A percentile compares a stretch with the other conserved stretches of the same genome.
These are phyloP conservation scores for Mortierella polycephala DNA, from an alignment of 371 early-diverging fungal species.

Conservation along the genomic window DNA sequence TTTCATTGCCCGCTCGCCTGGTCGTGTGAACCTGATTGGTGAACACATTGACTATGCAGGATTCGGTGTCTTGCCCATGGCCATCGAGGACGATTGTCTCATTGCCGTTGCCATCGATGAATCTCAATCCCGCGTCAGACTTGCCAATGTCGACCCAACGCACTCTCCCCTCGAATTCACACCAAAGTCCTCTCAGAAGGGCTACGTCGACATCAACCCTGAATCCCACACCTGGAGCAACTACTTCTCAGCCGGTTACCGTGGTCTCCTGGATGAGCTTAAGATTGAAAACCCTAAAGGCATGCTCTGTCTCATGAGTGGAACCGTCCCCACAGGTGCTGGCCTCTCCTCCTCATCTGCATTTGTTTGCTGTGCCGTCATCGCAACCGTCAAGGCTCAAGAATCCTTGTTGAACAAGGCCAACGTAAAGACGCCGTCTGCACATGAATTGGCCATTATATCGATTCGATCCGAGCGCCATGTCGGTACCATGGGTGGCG, in stretches of 20 bases:
- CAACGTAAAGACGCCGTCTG: conserved; percentile 60
- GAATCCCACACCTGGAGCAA: conserved; percentile 80
- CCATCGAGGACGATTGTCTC: conserved; percentile 88
- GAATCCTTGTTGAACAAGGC: conserved; percentile 45
- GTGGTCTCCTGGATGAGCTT: conserved; percentile 76
- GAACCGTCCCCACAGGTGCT: conserved; percentile 85
- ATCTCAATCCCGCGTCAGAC: conserved; percentile 59
- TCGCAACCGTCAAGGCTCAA: conserved; percentile 76
- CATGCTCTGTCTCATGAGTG: conserved; percentile 77
- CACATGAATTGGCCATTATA: conserved; percentile 76
- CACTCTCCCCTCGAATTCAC: conserved; percentile 71
- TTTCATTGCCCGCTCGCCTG: conserved; percentile 90
- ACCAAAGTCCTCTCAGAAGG: conserved; percentile 60
- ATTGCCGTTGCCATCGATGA: conserved; percentile 73
- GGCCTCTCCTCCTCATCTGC: conserved; percentile 91
- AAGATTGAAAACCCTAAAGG: conserved; percentile 68
- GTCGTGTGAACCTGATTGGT: conserved; percentile 93
- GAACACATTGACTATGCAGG: conserved; percentile 98
- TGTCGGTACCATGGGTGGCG: conserved; percentile 86
- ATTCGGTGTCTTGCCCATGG: conserved; percentile 96
- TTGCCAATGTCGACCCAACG: conserved; percentile 73
- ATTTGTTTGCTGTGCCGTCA: conserved; percentile 81
- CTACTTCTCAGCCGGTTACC: conserved; percentile 85
- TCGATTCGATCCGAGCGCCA: conserved; percentile 86
- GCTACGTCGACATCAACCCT: conserved; percentile 76